Base-by-base conservation (phyloP, 768 basidiomycete genomes). In the Auricularia cornea region DNA sequence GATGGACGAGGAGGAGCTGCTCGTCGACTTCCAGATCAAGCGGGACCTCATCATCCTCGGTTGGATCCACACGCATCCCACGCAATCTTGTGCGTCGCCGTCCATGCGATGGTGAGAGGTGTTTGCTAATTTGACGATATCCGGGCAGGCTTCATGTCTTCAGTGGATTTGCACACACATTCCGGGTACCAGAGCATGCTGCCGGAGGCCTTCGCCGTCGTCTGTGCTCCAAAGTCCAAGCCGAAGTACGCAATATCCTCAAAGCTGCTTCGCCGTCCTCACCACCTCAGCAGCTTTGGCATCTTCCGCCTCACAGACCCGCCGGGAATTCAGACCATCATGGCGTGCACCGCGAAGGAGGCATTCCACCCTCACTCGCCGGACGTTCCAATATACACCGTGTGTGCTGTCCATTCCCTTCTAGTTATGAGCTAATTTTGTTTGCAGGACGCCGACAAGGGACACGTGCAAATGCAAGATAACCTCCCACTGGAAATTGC, bases 41-140 rank as follows among this genome's bases (percentile, higher is more conserved):
- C 77, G 89, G 66, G 84, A 82, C 67, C 73, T 95, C 69, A 87
- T 95, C 59, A 94, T 93, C 6, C 82, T 96, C 57, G 94, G 94
- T 64, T 97, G 94, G 94, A 95, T 95, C 68, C 93, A 94, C 75
- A 94, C 92, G 0, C 93, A 95, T 72, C 93, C 93, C 1, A 88
- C 91, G 3, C 93, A 94, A 67, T 88, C 88, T 62, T 94, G 92
- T 87, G 66, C 44, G 44, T 5, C 16, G 35, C 35, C 16, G 35
- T 14, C 10, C 8, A 38, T 14, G 35, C 35, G 3, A 1, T 38
- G 35, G 10, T 38, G 10, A 38, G 8, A 8, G 64, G 85, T 78
- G 10, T n/a, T 32, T 8, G 33, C 35, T 26, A 41, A n/a, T n/a
- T n/a, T n/a, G n/a, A n/a, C n/a, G n/a, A n/a, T n/a, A n/a, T n/a